Evolutionary conservation across 2,329 filamentous ascomycete species (phyloP), one percentile per base, ranked within the genome.

Genomic region (Plectosphaerella cucumerina): DNA sequence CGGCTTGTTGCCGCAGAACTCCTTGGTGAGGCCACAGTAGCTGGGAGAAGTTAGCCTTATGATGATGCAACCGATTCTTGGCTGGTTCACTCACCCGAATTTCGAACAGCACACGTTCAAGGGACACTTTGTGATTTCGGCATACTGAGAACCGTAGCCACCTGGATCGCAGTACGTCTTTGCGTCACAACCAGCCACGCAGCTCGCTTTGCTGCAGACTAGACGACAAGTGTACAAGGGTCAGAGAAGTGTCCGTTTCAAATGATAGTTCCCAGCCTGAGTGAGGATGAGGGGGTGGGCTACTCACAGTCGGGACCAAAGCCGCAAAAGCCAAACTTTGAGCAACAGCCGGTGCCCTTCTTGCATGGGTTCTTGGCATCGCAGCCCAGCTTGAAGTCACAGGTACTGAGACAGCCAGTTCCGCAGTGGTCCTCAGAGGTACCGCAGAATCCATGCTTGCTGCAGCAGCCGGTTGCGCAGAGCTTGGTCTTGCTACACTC

Each of bases 31-130:
- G 4, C 66, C 65, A 47, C 68, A 71, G 57, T 67, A 71, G 39
- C 68, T 20, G 17, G 3, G 14, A n/a, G 35, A 37, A 37, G 35
- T 37, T 31, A 64, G 66, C 5, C 60, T 59, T 8, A 39, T 31
- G 9, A 58, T 60, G 5, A 45, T 58, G 3, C 66, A 65, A 47
- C 68, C 71, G 57, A 68, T 71, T 35, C 68, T 20, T 17, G 5
- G 14, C 26, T 37, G 14, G 17, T n/a, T 15, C 8, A 39, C 4
- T 39, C 14, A 39, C 35, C 35, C 35, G 15, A 15, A 39, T 3
- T 15, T 15, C 14, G 14, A 39, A 18, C 14, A 39, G 35, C 14
- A 39, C 10, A 39, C 14, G 35, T 39, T 39, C 14, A 39, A 18
- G 35, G 35, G 35, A 39, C 14, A 39, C 5, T 9, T 18, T 39